phyloP scores from a whole-genome alignment of 1,284 basidiomycete genomes.

The Xanthoconium separans region DNA sequence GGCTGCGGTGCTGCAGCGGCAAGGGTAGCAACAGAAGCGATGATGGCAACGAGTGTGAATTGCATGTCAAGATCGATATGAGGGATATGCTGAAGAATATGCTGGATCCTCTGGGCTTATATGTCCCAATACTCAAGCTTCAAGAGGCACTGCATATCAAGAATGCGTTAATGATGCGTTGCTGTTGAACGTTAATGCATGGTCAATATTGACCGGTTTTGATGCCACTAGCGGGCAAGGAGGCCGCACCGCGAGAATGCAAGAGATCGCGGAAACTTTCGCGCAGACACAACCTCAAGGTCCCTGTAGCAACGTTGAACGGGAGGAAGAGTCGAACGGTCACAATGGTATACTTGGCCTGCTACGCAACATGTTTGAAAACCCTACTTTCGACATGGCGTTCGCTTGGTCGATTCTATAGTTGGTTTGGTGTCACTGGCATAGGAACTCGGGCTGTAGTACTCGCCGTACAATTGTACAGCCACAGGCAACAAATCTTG shows the following conservation, averaged over 20 bases:
- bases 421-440: no score
- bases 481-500: no score
- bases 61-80: constrained; percentile 14
- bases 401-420: no score
- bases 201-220: background rate
- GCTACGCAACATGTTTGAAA: no score
- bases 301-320: no score
- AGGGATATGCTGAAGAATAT: background rate
- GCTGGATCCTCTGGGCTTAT: constrained; percentile 5
- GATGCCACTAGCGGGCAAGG: background rate
- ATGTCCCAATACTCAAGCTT: constrained; percentile 2
- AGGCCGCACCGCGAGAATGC: constrained; percentile 1
- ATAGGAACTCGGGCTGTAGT: no score
- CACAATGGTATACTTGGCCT: no score
- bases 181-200: background rate
- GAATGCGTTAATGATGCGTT: background rate
- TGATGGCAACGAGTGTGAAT: constrained; percentile 13
- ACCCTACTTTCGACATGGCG: no score
- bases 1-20: constrained; percentile 17
- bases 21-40: constrained; percentile 13
- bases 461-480: no score
- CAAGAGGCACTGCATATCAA: background rate
- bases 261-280: no score
- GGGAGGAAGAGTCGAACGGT: no score
- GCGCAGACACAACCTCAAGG: background rate